Evolutionary conservation across 495 filamentous ascomycete genomes (phyloP).

Genomic region (Lentithecium fluviatile): DNA sequence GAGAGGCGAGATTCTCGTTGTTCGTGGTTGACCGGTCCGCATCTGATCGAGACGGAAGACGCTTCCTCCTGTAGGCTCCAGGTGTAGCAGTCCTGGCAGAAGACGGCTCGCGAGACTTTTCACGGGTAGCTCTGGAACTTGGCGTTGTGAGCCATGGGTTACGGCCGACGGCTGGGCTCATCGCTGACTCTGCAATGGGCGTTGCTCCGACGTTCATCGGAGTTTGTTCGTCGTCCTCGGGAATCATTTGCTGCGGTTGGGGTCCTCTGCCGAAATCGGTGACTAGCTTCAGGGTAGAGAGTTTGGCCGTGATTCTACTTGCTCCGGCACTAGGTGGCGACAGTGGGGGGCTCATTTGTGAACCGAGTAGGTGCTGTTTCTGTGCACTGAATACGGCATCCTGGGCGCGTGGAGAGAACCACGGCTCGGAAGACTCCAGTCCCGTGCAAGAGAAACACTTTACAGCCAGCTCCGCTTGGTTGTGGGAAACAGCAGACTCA

Average conservation of each 20-base stretch:
- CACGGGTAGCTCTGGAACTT: conserved; percentile 28
- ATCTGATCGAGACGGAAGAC: conserved; percentile 84
- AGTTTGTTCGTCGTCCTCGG: conserved; percentile 62
- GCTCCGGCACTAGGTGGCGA: conserved; percentile 40
- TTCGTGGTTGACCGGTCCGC: conserved; percentile 45
- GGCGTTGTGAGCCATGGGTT: conserved; percentile 50
- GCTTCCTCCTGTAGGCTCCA: conserved; percentile 63
- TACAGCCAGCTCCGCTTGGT: conserved; percentile 85
- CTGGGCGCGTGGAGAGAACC: conserved; percentile 77
- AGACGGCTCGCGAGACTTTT: conserved; percentile 60
- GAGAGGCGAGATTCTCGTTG: conserved; percentile 26
- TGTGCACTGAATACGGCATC: conserved; percentile 56
- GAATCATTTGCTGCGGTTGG: conserved; percentile 28
- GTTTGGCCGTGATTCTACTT: conserved; percentile 57
- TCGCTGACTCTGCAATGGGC: conserved; percentile 87
- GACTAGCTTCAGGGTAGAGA: conserved; percentile 86
- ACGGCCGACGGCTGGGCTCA: conserved; percentile 40
- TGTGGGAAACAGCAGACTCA: conserved; percentile 81
- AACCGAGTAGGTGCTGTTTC: conserved; percentile 39
- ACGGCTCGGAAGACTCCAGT: conserved; percentile 61
- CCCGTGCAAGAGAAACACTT: conserved; percentile 61
- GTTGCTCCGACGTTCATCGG: conserved; percentile 78
- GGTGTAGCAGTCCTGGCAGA: conserved; percentile 73
- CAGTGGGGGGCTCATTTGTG: conserved; percentile 43
- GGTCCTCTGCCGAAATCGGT: conserved; percentile 64